Evolutionary conservation across 2,329 filamentous ascomycete genomes (phyloP).

Genomic region (Calonectria leucothoes): DNA sequence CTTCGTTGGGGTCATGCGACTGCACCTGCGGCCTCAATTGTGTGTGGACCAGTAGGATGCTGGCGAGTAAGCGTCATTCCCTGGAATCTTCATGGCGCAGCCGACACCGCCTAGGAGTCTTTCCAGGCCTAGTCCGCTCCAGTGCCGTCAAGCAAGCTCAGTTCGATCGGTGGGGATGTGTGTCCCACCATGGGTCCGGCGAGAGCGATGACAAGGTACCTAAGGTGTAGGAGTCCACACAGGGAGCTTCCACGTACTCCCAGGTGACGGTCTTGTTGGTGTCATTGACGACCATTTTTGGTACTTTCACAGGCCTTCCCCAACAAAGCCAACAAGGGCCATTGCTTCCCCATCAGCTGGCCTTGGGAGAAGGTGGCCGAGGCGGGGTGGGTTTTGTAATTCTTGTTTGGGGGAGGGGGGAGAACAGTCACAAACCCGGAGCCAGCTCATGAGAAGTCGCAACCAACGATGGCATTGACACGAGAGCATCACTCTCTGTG

Average conservation of each 20-base stretch:
- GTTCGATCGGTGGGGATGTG: conserved; percentile 40
- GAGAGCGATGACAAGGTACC: conserved; percentile 19
- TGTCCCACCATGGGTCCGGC: conserved; percentile 12
- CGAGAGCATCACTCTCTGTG: background rate
- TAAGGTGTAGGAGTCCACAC: conserved; percentile 13
- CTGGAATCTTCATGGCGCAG: conserved; percentile 37
- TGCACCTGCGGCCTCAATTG: conserved; percentile 13
- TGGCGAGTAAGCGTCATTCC: conserved; percentile 45
- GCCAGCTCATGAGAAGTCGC: background rate
- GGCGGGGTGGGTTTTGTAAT: background rate
- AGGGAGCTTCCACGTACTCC: background rate
- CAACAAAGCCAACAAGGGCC: conserved; percentile 4
- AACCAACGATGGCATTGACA: conserved; percentile 11
- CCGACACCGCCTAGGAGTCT: conserved; percentile 29
- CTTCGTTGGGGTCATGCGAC: conserved; percentile 22
- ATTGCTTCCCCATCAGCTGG: conserved; percentile 14
- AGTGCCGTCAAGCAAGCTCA: conserved; percentile 18
- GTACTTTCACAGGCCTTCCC: conserved; percentile 9
- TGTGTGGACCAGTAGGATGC: conserved; percentile 37
- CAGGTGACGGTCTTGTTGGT: conserved; percentile 10
- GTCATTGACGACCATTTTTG: conserved; percentile 12
- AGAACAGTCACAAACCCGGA: background rate
- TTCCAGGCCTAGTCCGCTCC: conserved; percentile 25
- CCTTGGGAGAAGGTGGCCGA: background rate
- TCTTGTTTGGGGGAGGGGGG: background rate